These are phyloP conservation scores for Microbotryum violaceum DNA, from an alignment of 1,284 basidiomycete species.

Conservation along the genomic window DNA sequence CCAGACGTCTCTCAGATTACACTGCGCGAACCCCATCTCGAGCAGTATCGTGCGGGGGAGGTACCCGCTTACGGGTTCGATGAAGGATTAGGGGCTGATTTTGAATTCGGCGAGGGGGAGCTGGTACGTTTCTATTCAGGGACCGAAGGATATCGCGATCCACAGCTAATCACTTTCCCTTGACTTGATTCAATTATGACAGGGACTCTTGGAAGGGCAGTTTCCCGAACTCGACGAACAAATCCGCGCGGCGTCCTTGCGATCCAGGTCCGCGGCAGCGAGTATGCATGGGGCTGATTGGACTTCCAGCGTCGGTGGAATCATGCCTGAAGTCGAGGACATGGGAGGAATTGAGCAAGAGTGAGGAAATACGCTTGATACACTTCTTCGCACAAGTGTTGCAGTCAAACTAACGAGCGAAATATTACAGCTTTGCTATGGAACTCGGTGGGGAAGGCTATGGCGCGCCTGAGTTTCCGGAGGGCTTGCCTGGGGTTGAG, in stretches of 20 bases:
- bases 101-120: slow-evolving; percentile 8
- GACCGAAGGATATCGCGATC: not conserved
- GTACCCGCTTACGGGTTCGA: not conserved
- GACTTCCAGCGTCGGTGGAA: not conserved
- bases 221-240: slow-evolving; percentile 21
- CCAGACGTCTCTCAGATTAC: slow-evolving; percentile 22
- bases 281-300: not conserved
- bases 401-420: not conserved
- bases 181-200: not conserved
- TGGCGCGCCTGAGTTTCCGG: too few relatives aligned
- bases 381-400: slow-evolving; percentile 9
- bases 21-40: slow-evolving; percentile 25
- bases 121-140: not conserved
- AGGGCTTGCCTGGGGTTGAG: not conserved
- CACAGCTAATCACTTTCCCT: not conserved
- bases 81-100: not conserved
- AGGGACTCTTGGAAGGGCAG: slow-evolving; percentile 25
- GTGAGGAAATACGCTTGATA: not conserved
- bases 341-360: not conserved
- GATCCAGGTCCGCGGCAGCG: too few relatives aligned
- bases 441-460: slow-evolving; percentile 6
- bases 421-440: not conserved
- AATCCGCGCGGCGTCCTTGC: slow-evolving; percentile 9
- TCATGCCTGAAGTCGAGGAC: not conserved
- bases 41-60: slow-evolving; percentile 15